Base-by-base conservation (phyloP, 257 asterid genomes). In the Cynanchum wilfordii region DNA sequence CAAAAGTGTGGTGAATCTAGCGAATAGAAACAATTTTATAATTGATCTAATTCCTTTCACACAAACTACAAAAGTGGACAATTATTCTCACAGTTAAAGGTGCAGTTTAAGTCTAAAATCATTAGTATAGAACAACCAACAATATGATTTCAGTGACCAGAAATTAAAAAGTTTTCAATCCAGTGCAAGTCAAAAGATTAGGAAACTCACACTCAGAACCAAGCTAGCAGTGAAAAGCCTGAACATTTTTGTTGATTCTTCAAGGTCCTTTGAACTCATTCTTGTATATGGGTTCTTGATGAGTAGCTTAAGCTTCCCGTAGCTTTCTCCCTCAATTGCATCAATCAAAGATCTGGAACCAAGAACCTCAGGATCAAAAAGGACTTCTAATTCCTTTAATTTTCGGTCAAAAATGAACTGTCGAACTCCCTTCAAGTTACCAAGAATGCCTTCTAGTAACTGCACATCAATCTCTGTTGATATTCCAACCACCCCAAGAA, bases 291-390 rank as follows among this genome's bases (percentile, higher is more conserved):
- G 97, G 82, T 90, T 92, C 86, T 86, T 95, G 79, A 92, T 86
- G 78, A 73, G 73, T 69, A 95, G 79, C 81, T 83, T 89, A 22
- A 95, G 79, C 74, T 90, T 95, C 54, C 90, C 96, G 17, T 71
- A 70, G 83, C 97, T 85, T 75, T 80, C 87, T 73, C 78, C 84
- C 77, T 90, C 97, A 52, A 95, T 83, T 68, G 83, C 91, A 51
- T 95, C 97, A 80, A 95, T 86, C 76, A 95, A 51, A 44, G 84
- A 79, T 90, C 99, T 90, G 57, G 98, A 80, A 80, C 92, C 87
- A 78, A 92, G 86, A 82, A 95, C 86, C 89, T 95, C 96, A 8
- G 98, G 95, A 84, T 95, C 99, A 82, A 84, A 92, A 76, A 86
- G 87, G 84, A 95, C 84, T 79, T 83, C 98, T 59, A 95, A 75